Base-by-base conservation (phyloP, 73 alveolate species). In the Paramecium caudatum region DNA sequence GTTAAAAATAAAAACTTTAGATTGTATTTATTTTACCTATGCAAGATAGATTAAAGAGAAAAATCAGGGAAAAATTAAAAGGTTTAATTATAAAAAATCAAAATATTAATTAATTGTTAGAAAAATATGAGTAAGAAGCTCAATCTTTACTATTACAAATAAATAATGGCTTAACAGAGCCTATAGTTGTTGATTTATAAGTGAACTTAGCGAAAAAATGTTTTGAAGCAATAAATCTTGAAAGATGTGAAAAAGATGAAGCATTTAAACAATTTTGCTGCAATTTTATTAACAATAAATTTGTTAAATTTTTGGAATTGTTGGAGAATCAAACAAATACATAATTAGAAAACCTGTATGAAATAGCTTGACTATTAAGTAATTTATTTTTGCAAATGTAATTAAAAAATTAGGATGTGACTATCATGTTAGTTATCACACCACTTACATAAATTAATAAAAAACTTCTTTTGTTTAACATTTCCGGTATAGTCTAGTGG, bases 401-500 rank as follows among this genome's bases (percentile, higher is more conserved):
- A n/a, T n/a, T n/a, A n/a, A n/a, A n/a, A n/a, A n/a, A n/a, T n/a
- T n/a, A n/a, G n/a, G n/a, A n/a, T n/a, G n/a, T n/a, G n/a, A n/a
- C n/a, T n/a, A n/a, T n/a, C n/a, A n/a, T n/a, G n/a, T n/a, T n/a
- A n/a, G n/a, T n/a, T n/a, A n/a, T n/a, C n/a, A n/a, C n/a, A n/a
- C n/a, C n/a, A n/a, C n/a, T n/a, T n/a, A n/a, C n/a, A n/a, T n/a
- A n/a, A n/a, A n/a, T n/a, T n/a, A n/a, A n/a, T n/a, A n/a, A n/a
- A n/a, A n/a, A n/a, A n/a, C n/a, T n/a, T n/a, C n/a, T 41, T n/a
- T n/a, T n/a, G n/a, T 41, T 74, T 74, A 74, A 41, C 65, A 74
- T 74, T 74, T 74, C 88, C 88, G 88, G 88, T 74, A 74, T 74
- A 74, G 88, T 74, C 88, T 74, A 74, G 88, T 74, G 88, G 88